phyloP scores from a whole-genome alignment of 805 yeast genomes.

The Yamadazyma scolyti region DNA sequence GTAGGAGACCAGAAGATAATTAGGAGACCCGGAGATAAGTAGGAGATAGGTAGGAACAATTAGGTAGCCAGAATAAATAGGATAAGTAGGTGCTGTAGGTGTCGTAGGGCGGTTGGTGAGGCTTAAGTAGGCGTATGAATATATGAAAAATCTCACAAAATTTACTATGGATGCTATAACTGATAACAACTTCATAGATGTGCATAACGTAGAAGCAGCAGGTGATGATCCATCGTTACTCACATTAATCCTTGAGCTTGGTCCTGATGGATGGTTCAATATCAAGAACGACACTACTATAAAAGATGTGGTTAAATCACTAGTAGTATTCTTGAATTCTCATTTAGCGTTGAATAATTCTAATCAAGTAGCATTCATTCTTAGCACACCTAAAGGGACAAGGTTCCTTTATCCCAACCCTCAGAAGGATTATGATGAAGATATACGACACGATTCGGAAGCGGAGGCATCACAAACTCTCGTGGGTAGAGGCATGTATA shows the following conservation, averaged over 20 bases:
- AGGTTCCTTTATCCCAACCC: conserved; percentile 64
- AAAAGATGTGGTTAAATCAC: conserved; percentile 56
- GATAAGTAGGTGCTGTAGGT: no score
- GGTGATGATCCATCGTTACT: conserved; percentile 66
- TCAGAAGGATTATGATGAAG: conserved; percentile 14
- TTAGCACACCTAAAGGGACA: conserved; percentile 70
- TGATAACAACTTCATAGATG: conserved; percentile 50
- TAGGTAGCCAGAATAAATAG: no score
- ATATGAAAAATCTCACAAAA: neutral
- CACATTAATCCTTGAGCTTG: conserved; percentile 72
- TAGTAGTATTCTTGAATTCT: conserved; percentile 78
- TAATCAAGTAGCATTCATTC: conserved; percentile 78
- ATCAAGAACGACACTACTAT: conserved; percentile 47
- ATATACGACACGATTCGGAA: conserved; percentile 3
- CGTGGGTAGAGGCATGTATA: conserved; percentile 65
- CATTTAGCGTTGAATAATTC: conserved; percentile 83
- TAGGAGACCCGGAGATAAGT: no score
- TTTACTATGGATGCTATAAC: conserved; percentile 66
- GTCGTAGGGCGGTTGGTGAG: no score
- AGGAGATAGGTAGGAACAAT: no score
- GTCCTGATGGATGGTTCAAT: conserved; percentile 65
- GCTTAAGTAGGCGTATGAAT: no score
- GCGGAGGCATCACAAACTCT: conserved; percentile 10
- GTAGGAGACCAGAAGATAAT: no score
- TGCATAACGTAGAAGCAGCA: conserved; percentile 18